Base-by-base conservation (phyloP, 768 basidiomycete genomes). In the Hericium alpestre region DNA sequence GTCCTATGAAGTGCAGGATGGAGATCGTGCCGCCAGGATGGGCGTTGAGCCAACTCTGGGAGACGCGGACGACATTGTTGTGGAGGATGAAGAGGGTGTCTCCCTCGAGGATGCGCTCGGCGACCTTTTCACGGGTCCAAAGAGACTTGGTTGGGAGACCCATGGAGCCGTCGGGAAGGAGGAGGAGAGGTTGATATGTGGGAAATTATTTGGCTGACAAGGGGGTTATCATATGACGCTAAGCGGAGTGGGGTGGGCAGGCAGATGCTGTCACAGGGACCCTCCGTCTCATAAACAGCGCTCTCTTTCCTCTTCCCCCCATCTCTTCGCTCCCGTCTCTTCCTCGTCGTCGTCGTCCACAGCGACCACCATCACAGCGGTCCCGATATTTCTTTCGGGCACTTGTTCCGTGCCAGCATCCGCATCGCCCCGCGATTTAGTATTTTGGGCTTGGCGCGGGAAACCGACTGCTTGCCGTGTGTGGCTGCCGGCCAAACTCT, bases 1-100 rank as follows among this genome's bases (percentile, higher is more conserved):
- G 80, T 3, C 95, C 96, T 43, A 97, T 84, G 65, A 93, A 97
- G 72, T 99, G 96, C 23, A 95, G 82, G 57, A 99, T 81, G 13
- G 93, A 79, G 51, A 97, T 84, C 4, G 80, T 70, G 40, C 95
- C 93, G 46, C 96, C 96, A 0, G 96, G 96, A 67, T 98, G 95
- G 4, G 80, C 75, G 4, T 79, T 71, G n/a, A 93, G 82, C 93
- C 93, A 97, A 13, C 74, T 68, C 11, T 74, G 70, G 6, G 91
- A 82, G 13, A 92, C 81, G 50, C 78, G 78, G 53, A 86, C 78
- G 63, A 86, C 79, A 56, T 76, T 72, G 64, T 76, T 75, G 66
- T 77, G 72, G 74, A 86, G 86, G 59, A 95, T 76, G 74, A 95
- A 75, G 66, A 94, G 82, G 55, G 72, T 70, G 56, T 90, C 83